Evolutionary conservation across 352 stramenopile species (phyloP), one percentile per base, ranked within the genome.

Genomic region (Peronospora tabacina): DNA sequence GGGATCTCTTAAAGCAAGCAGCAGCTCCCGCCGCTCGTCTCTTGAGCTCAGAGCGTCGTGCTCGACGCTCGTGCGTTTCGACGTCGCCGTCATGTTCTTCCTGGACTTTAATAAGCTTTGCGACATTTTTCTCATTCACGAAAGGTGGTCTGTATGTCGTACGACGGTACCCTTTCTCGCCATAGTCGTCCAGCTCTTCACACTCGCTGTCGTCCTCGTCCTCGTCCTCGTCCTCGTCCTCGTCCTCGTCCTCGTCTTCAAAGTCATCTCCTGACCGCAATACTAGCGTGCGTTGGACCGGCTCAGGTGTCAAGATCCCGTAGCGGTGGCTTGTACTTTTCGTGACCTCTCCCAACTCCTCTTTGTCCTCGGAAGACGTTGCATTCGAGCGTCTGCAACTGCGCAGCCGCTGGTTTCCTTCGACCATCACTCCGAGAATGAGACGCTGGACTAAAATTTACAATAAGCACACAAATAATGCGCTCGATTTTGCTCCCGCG

Each of bases 221-320:
- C 22, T 26, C 22, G 1, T 26, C 22, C 22, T 26, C n/a, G n/a
- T n/a, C n/a, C 9, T 29, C 24, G 22, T 72, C 55, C 1, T 68
- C 56, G 11, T 68, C 53, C 8, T 73, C 58, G 9, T 76, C 68
- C 0, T 74, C 68, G 0, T 74, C 70, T 16, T 74, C 69, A 9
- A 78, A 37, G 9, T 71, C 73, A 7, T 61, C 67, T 45, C 39
- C 39, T 16, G 65, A 63, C 10, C 61, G 61, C 55, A 81, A 62
- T 36, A 67, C 55, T n/a, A 88, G 61, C 46, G 71, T 84, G 24
- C 75, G 68, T 37, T 84, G 77, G 40, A 88, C 70, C 0, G 72
- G 70, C 28, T 73, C 64, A 9, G 77, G 72, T 17, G 77, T 85
- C 24, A 58, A 60, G 10, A 67, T 63, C 0, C 50, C 61, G 17